A percentile compares a stretch with the other conserved stretches of the same genome.
phyloP scores from a whole-genome alignment of 306 rosid genomes.

The Ceratonia siliqua region DNA sequence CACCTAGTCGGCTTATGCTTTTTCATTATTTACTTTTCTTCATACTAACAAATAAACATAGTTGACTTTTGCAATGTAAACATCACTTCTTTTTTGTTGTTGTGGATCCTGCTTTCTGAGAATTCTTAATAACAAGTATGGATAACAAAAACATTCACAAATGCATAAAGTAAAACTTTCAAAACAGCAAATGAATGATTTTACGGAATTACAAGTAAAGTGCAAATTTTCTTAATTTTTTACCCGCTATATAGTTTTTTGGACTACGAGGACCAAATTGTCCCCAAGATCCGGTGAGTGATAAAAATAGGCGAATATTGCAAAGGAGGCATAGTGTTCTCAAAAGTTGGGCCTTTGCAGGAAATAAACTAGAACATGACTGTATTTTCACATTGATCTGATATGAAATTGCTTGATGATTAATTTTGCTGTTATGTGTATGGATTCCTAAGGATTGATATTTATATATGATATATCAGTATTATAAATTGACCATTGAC shows the following conservation, averaged over 20 bases:
- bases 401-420: background rate
- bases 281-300: conserved; percentile 28
- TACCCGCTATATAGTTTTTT: conserved; percentile 5
- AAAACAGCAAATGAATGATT: background rate
- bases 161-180: background rate
- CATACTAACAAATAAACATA: background rate
- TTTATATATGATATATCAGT: background rate
- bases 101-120: background rate
- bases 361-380: conserved; percentile 32
- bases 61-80: background rate
- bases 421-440: background rate
- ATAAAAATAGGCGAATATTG: conserved; percentile 31
- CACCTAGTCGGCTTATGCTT: background rate
- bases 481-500: conserved; percentile 37
- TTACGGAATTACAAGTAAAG: background rate
- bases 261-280: conserved; percentile 36
- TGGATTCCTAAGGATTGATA: background rate
- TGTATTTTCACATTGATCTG: background rate
- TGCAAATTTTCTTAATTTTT: background rate
- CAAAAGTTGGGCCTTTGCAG: conserved; percentile 34
- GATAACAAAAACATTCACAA: background rate
- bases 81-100: no score
- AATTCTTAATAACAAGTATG: no score
- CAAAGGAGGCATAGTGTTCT: conserved; percentile 30
- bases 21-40: background rate